A percentile compares a stretch with the other conserved stretches of the same genome.
These are phyloP conservation scores for Tripidium arundinaceum DNA, from an alignment of 202 grass and related monocot genomes.

Conservation along the genomic window DNA sequence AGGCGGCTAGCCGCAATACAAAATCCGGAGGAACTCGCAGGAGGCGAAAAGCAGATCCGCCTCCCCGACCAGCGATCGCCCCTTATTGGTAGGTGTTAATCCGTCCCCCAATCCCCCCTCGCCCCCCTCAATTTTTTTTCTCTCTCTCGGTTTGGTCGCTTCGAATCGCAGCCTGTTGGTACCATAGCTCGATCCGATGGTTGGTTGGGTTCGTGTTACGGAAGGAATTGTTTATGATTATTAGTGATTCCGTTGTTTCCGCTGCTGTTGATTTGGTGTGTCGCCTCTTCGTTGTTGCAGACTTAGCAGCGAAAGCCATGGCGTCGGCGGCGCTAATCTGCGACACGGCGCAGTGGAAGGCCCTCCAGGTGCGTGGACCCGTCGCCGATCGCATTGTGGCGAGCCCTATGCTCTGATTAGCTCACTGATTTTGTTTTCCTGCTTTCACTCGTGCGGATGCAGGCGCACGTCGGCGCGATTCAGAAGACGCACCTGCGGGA, in stretches of 20 bases:
- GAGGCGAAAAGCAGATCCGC: slow-evolving; percentile 21
- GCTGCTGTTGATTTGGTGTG: background rate
- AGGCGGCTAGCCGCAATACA: background rate
- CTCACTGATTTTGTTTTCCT: background rate
- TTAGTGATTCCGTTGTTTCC: background rate
- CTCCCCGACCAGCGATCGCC: background rate
- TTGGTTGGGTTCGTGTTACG: background rate
- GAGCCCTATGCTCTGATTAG: slow-evolving; percentile 13
- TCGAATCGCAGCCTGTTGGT: background rate
- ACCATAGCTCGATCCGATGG: background rate
- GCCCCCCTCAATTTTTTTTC: background rate
- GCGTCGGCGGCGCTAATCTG: slow-evolving; percentile 70
- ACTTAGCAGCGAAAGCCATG: slow-evolving; percentile 40
- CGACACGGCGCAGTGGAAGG: slow-evolving; percentile 78
- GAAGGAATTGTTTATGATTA: background rate
- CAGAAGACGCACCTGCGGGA: slow-evolving; percentile 80
- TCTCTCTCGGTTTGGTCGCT: background rate
- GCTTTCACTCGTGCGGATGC: background rate
- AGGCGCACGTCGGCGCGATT: slow-evolving; percentile 67
- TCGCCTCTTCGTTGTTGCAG: background rate
- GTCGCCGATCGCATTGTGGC: background rate
- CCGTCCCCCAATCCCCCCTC: background rate
- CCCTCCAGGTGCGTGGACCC: slow-evolving; percentile 53
- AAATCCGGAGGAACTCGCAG: background rate
- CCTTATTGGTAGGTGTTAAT: background rate